Conservation (phyloP, 805 yeast species). For the Ogataea thermomethanolica region DNA sequence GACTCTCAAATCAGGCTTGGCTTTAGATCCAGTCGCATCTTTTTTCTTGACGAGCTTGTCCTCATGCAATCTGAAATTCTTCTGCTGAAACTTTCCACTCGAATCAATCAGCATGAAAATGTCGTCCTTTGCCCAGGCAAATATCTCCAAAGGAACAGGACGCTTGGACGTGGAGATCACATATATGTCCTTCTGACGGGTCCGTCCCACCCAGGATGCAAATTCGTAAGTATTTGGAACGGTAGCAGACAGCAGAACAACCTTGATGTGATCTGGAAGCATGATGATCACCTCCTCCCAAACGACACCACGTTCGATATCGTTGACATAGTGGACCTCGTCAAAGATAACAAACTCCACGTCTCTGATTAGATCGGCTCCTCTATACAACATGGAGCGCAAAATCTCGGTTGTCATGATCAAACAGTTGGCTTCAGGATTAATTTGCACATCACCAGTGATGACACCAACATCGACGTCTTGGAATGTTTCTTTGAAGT, state of each 20-base stretch:
- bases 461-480: conserved; percentile 88
- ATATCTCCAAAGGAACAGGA: conserved; percentile 92
- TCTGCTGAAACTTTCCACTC: conserved; percentile 62
- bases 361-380: conserved; percentile 94
- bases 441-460: conserved; percentile 97
- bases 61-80: conserved; percentile 59
- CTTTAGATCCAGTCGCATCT: conserved; percentile 7
- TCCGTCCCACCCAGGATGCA: conserved; percentile 98
- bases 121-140: conserved; percentile 75
- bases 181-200: conserved; percentile 91
- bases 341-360: conserved; percentile 97
- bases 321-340: conserved; percentile 97
- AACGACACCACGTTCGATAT: conserved; percentile 95
- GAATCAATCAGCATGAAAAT: conserved; percentile 72
- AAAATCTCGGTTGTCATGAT: conserved; percentile 98
- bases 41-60: conserved; percentile 43
- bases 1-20: conserved; percentile 8
- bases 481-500: conserved; percentile 17
- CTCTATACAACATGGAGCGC: conserved; percentile 92
- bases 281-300: conserved; percentile 99
- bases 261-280: conserved; percentile 95
- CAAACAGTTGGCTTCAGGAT: conserved; percentile 92
- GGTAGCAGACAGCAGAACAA: conserved; percentile 88
- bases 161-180: conserved; percentile 95
- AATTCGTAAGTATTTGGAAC: conserved; percentile 98